Conservation (phyloP, 352 stramenopile species). For the Thalassiosira livingstoniorum region DNA sequence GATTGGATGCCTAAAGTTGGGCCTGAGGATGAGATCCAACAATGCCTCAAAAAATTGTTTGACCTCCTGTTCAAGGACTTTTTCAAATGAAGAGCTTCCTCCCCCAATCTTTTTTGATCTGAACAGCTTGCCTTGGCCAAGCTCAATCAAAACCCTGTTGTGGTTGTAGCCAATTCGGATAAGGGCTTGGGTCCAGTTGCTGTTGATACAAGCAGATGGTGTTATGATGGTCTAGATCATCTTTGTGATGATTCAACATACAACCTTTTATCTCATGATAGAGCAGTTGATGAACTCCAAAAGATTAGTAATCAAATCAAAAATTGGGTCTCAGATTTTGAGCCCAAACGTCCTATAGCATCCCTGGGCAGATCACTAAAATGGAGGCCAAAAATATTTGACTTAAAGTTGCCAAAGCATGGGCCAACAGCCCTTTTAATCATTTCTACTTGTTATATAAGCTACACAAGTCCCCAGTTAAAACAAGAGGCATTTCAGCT, state of each 20-base stretch:
- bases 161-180: constrained; percentile 14
- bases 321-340: neutral
- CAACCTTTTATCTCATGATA: neutral
- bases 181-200: constrained; percentile 10
- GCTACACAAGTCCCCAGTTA: constrained; percentile 5
- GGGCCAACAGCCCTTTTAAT: constrained; percentile 20
- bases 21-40: neutral
- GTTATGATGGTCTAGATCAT: neutral
- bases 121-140: neutral
- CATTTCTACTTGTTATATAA: constrained; percentile 54
- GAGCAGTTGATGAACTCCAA: neutral
- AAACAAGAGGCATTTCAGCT: constrained; percentile 9
- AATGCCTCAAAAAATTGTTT: neutral
- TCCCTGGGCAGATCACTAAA: neutral
- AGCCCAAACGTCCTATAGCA: too few species aligned
- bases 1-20: neutral
- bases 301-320: neutral
- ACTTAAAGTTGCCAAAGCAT: neutral
- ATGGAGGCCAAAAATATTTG: constrained; percentile 3
- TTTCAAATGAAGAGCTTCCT: neutral
- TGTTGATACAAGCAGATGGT: constrained; percentile 11
- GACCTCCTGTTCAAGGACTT: neutral
- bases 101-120: neutral
- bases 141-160: neutral
- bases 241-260: constrained; percentile 4